Percentiles rank a stretch among this genome's conserved stretches.
Evolutionary conservation across 108 stramenopile species (phyloP).

Genomic region (Chaetoceros tenuissimus): DNA sequence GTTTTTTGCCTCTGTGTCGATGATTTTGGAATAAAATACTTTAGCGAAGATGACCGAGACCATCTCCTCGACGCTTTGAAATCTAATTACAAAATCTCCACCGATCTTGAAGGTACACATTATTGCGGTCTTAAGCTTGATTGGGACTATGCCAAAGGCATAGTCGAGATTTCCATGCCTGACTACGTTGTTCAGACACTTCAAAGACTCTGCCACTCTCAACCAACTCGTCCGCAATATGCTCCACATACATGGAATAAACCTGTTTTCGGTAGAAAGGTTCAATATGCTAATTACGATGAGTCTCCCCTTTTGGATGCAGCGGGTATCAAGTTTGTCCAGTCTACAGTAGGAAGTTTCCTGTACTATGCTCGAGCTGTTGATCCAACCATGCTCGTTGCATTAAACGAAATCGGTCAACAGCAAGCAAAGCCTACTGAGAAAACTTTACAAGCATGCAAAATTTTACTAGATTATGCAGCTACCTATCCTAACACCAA

Average conservation of each 20-base stretch:
- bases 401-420: constrained; percentile 14
- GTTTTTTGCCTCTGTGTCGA: constrained; percentile 36
- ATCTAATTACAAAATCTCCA: constrained; percentile 10
- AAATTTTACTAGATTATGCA: constrained; percentile 32
- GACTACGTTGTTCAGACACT: constrained; percentile 27
- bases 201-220: constrained; percentile 17
- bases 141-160: constrained; percentile 17
- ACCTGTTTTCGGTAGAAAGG: constrained; percentile 30
- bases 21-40: constrained; percentile 23
- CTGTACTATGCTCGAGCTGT: constrained; percentile 34
- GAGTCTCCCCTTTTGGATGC: constrained; percentile 19
- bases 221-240: constrained; percentile 23
- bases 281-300: constrained; percentile 16
- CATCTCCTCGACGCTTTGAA: constrained; percentile 13
- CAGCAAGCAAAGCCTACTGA: constrained; percentile 20
- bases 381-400: constrained; percentile 24
- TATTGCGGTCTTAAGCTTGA: constrained; percentile 18
- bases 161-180: constrained; percentile 24
- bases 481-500: constrained; percentile 34
- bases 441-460: constrained; percentile 7
- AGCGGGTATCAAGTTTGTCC: constrained; percentile 15
- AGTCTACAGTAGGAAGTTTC: constrained; percentile 26
- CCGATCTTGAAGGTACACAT: constrained; percentile 10
- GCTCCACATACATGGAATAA: constrained; percentile 17
- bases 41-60: constrained; percentile 10